Percentiles rank a stretch among this genome's conserved stretches.
Conservation (phyloP, 805 yeast genomes). For the Kazachstania kunashirensis region DNA sequence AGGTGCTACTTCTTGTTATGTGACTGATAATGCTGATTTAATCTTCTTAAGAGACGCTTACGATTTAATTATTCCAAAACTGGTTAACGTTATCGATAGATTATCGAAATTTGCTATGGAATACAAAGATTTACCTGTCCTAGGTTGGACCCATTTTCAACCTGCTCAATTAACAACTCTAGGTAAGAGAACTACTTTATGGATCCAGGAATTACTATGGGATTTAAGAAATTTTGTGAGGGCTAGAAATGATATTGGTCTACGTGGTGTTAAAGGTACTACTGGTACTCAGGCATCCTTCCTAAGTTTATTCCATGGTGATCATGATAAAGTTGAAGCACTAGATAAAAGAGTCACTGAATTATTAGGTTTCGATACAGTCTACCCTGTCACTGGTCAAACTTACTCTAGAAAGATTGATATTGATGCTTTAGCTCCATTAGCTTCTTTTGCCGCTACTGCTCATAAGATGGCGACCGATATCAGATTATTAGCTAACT, state of each 20-base stretch:
- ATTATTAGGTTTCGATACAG: constrained; percentile 85
- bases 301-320: constrained; percentile 88
- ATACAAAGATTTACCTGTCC: constrained; percentile 90
- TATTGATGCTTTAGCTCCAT: constrained; percentile 84
- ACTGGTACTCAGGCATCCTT: constrained; percentile 98
- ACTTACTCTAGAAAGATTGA: constrained; percentile 98
- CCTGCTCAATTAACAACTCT: constrained; percentile 98
- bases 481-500: constrained; percentile 86
- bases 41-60: constrained; percentile 94
- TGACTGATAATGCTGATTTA: constrained; percentile 95
- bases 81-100: constrained; percentile 91
- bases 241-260: constrained; percentile 92
- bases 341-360: constrained; percentile 88
- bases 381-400: constrained; percentile 97
- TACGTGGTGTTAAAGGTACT: constrained; percentile 98
- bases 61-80: constrained; percentile 85
- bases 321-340: constrained; percentile 91
- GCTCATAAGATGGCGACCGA: constrained; percentile 98
- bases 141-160: constrained; percentile 99
- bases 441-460: constrained; percentile 89
- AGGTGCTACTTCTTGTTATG: constrained; percentile 97
- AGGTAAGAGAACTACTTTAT: constrained; percentile 94
- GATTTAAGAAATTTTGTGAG: constrained; percentile 91
- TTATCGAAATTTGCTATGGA: constrained; percentile 78
- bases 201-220: constrained; percentile 98